A percentile compares a stretch with the other conserved stretches of the same genome.
Conservation (phyloP, 2,329 filamentous ascomycete species). For the Cladophialophora bantiana region DNA sequence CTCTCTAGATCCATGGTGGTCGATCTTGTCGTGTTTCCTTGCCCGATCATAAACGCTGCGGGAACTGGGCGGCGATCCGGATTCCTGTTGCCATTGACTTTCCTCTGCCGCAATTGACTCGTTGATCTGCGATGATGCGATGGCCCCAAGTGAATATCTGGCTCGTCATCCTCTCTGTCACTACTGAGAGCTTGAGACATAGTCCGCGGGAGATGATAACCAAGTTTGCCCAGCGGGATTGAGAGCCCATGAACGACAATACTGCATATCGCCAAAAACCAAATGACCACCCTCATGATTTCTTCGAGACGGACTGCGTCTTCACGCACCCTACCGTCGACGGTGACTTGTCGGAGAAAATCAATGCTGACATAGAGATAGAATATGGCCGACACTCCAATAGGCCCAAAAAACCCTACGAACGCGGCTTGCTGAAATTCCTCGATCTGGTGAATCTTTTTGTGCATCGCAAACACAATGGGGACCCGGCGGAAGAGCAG, state of each 20-base stretch:
- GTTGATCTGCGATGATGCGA: constrained; percentile 7
- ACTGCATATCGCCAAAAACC: constrained; percentile 85
- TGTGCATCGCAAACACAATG: constrained; percentile 75
- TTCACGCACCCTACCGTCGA: constrained; percentile 65
- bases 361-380: constrained; percentile 84
- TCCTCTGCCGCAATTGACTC: constrained; percentile 25
- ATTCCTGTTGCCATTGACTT: constrained; percentile 11
- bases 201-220: constrained; percentile 55
- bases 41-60: constrained; percentile 25
- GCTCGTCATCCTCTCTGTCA: constrained; percentile 38
- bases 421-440: constrained; percentile 77
- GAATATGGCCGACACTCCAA: constrained; percentile 88
- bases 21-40: neutral
- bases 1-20: constrained; percentile 16
- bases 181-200: constrained; percentile 56
- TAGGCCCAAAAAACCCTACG: constrained; percentile 91
- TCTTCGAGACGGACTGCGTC: constrained; percentile 73
- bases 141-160: constrained; percentile 16
- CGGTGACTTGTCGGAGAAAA: constrained; percentile 67
- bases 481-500: constrained; percentile 79
- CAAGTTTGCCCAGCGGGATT: constrained; percentile 69
- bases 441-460: constrained; percentile 79
- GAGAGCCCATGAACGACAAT: constrained; percentile 77
- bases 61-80: constrained; percentile 22
- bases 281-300: constrained; percentile 74